Percentiles rank a stretch among this genome's conserved stretches.
Conservation (phyloP, 2,329 filamentous ascomycete genomes). For the Penicillium occitanis region DNA sequence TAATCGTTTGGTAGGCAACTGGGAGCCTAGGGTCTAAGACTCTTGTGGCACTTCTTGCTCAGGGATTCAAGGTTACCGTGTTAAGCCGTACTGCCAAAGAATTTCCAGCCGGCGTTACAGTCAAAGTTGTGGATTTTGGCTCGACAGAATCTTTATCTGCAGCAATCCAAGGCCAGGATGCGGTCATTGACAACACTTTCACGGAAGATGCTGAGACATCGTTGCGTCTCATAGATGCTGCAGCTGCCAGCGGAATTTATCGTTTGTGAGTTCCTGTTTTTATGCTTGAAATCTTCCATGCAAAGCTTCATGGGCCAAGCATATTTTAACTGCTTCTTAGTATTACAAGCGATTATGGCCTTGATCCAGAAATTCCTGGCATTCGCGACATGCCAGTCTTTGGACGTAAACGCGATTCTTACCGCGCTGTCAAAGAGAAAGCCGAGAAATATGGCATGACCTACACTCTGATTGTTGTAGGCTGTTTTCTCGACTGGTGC, state of each 20-base stretch:
- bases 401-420: slow-evolving; percentile 23
- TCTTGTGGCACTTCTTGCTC: slow-evolving; percentile 21
- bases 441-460: slow-evolving; percentile 22
- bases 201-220: slow-evolving; percentile 20
- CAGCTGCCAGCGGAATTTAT: slow-evolving; percentile 20
- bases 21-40: slow-evolving; percentile 16
- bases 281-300: background rate
- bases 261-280: slow-evolving; percentile 20
- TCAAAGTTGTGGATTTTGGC: slow-evolving; percentile 23
- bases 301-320: background rate
- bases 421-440: slow-evolving; percentile 24
- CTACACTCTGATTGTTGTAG: slow-evolving; percentile 20
- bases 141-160: slow-evolving; percentile 20
- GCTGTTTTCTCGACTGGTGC: slow-evolving; percentile 24
- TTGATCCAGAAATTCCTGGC: slow-evolving; percentile 25
- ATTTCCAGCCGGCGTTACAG: slow-evolving; percentile 19
- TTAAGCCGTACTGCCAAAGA: slow-evolving; percentile 22
- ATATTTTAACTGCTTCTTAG: background rate
- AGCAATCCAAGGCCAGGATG: slow-evolving; percentile 21
- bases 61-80: slow-evolving; percentile 24
- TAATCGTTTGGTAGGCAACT: slow-evolving; percentile 6
- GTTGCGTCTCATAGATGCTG: slow-evolving; percentile 23
- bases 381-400: slow-evolving; percentile 25
- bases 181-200: slow-evolving; percentile 24
- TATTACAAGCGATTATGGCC: slow-evolving; percentile 25